Evolutionary conservation across 2,329 filamentous ascomycete genomes (phyloP), one percentile per base, ranked within the genome.

Genomic region (Talaromyces sp.): DNA sequence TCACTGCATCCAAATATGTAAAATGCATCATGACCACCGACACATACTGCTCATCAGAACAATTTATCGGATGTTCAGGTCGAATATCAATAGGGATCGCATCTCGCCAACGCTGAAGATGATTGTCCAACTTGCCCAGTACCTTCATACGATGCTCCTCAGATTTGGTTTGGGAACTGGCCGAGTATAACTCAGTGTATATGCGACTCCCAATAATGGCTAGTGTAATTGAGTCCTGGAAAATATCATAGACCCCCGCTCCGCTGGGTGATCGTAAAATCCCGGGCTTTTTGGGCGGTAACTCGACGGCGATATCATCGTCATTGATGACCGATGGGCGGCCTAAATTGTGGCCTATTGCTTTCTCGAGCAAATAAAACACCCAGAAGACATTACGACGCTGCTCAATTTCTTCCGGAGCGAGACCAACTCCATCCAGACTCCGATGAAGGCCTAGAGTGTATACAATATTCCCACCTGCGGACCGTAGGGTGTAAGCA

Each of bases 61-160:
- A 63, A 13, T 37, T 57, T n/a, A 63, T 63, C 6, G 50, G 61
- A 58, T 63, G 61, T 39, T 63, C 61, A 4, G 61, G 61, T 19
- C 61, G 61, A 27, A 63, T 63, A 37, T 63, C 61, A 39, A 63
- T 58, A 7, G 61, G 61, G 9, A 63, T 47, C 13, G 24, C 16
- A 63, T 63, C 50, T 24, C 61, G 61, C 61, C 61, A 63, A 39
- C 52, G 61, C 61, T 63, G 61, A 11, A 63, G 31, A 58, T 63
- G 61, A 14, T 56, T 41, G 61, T 63, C 61, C n/a, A 63, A 3
- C 58, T 47, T 58, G 6, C 37, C 39, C 4, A 63, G 3, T 14
- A 63, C 14, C 31, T 35, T 58, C 27, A 39, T 37, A n/a, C 61
- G 61, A 47, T 63, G 31, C 31, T 35, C 24, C 11, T 63, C 50